Evolutionary conservation across 495 filamentous ascomycete species (phyloP).

Genomic region (Tuber magnatum): DNA sequence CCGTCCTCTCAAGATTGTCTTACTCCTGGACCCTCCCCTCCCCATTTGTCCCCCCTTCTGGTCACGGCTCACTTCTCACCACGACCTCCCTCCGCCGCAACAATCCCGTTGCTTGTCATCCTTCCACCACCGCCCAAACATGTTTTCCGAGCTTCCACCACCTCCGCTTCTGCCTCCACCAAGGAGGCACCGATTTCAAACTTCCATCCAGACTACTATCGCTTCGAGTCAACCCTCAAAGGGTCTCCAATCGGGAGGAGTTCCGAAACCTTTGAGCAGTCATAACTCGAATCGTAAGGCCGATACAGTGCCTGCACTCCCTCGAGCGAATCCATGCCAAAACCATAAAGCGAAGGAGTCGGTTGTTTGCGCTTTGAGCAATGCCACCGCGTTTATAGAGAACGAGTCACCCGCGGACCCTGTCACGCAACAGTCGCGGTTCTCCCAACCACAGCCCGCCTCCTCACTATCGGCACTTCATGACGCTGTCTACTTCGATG

Average conservation of each 20-base stretch:
- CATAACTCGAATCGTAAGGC: conserved; percentile 1
- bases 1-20: background rate
- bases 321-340: conserved; percentile 2
- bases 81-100: background rate
- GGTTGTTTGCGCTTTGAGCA: conserved; percentile 25
- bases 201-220: background rate
- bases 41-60: background rate
- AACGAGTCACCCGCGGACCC: conserved; percentile 1
- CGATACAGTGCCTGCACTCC: background rate
- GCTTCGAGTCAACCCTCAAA: background rate
- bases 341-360: conserved; percentile 9
- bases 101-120: background rate
- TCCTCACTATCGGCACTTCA: conserved; percentile 32
- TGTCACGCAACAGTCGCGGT: conserved; percentile 5
- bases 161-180: background rate
- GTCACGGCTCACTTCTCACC: background rate
- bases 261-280: background rate
- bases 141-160: background rate
- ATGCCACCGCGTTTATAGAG: conserved; percentile 24
- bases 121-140: background rate
- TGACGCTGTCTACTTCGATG: conserved; percentile 49
- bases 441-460: conserved; percentile 5
- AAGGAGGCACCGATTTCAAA: background rate
- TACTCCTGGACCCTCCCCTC: background rate
- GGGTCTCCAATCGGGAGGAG: background rate